These are phyloP conservation scores for Toxicodendron radicans DNA, from an alignment of 345 rosid genomes.

Conservation along the genomic window DNA sequence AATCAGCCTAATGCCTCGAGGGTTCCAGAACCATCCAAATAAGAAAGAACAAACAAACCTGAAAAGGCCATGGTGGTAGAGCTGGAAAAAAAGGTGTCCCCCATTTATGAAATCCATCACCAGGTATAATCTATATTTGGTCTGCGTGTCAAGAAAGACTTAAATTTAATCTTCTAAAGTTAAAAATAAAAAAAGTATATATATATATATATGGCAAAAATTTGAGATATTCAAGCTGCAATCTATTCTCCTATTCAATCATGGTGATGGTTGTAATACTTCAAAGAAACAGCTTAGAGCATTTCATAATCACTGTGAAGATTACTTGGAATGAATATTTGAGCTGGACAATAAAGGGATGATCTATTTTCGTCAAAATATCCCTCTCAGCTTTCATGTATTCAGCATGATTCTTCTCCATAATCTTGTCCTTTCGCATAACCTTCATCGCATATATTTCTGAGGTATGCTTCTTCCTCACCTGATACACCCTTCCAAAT, in stretches of 20 bases:
- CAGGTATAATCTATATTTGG: constrained; percentile 82
- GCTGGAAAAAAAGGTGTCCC: constrained; percentile 97
- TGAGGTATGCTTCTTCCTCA: constrained; percentile 74
- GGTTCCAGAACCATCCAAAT: not conserved
- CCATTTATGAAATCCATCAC: constrained; percentile 94
- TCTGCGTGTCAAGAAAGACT: constrained; percentile 49
- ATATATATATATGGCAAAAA: not conserved
- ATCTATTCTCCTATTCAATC: not conserved
- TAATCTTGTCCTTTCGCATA: constrained; percentile 88
- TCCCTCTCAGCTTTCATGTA: constrained; percentile 98
- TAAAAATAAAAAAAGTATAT: not conserved
- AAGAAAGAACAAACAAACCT: constrained; percentile 41
- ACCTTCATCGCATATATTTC: constrained; percentile 98
- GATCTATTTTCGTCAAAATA: constrained; percentile 75
- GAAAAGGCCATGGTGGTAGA: constrained; percentile 92
- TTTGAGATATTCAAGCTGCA: not conserved
- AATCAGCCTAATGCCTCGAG: constrained; percentile 15
- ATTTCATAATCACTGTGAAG: not conserved
- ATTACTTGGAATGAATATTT: constrained; percentile 86
- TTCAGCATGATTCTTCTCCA: constrained; percentile 91
- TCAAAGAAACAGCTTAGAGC: not conserved
- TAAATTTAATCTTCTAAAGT: not conserved
- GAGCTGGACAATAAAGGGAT: constrained; percentile 92
- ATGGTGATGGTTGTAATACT: not conserved
- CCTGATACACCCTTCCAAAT: constrained; percentile 93